These are phyloP conservation scores for Fomitopsis palustris DNA, from an alignment of 1,284 basidiomycete genomes.

Conservation along the genomic window DNA sequence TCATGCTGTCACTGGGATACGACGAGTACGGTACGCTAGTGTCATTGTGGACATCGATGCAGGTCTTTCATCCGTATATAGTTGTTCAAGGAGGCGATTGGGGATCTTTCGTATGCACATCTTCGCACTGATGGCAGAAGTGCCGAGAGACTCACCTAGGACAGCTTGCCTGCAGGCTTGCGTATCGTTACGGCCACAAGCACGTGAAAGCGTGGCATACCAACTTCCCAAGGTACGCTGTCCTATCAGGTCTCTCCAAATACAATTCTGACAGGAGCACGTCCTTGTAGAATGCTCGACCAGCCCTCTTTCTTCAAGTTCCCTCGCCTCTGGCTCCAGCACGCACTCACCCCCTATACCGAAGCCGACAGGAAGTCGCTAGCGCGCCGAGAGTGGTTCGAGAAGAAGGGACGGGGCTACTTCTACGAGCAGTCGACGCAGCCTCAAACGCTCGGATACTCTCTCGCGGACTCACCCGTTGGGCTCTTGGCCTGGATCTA, in stretches of 20 bases:
- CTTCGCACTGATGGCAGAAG: not conserved
- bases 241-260: not conserved
- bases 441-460: constrained; percentile 41
- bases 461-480: constrained; percentile 51
- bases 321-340: constrained; percentile 5
- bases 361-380: constrained; percentile 32
- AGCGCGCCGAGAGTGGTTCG: constrained; percentile 17
- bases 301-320: not conserved
- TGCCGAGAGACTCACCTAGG: not conserved
- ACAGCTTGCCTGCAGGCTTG: constrained; percentile 31
- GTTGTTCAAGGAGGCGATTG: constrained; percentile 10
- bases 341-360: constrained; percentile 28
- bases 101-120: constrained; percentile 7
- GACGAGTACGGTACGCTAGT: constrained; percentile 26
- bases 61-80: not conserved
- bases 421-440: constrained; percentile 27
- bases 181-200: constrained; percentile 26
- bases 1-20: constrained; percentile 20
- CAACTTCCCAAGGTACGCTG: constrained; percentile 21
- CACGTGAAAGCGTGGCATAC: constrained; percentile 30
- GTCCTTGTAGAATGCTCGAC: not conserved
- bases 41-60: not conserved
- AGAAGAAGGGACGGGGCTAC: constrained; percentile 28
- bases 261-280: not conserved
- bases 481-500: constrained; percentile 60